These are phyloP conservation scores for Somion occarium DNA, from an alignment of 1,284 basidiomycete genomes.

Conservation along the genomic window DNA sequence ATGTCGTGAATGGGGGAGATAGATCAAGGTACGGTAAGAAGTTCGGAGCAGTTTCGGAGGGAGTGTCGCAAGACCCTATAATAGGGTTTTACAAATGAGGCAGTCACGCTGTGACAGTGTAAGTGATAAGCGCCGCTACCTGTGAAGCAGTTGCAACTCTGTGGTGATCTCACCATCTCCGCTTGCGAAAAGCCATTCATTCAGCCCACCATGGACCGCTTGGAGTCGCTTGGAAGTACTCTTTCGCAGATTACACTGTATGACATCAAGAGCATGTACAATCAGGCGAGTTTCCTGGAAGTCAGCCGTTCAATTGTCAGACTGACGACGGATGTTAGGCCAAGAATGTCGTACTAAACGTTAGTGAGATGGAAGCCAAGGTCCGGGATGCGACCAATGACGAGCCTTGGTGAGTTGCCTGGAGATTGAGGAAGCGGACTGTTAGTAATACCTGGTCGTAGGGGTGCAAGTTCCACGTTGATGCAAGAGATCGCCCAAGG, in stretches of 20 bases:
- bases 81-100: too few relatives aligned
- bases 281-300: constrained; percentile 53
- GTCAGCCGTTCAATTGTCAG: not conserved
- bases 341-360: constrained; percentile 89
- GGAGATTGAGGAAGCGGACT: not conserved
- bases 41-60: too few relatives aligned
- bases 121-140: too few relatives aligned
- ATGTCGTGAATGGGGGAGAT: too few relatives aligned
- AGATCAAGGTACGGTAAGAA: too few relatives aligned
- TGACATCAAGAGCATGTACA: constrained; percentile 92
- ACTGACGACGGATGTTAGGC: constrained; percentile 42
- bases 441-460: constrained; percentile 27
- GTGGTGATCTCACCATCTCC: too few relatives aligned
- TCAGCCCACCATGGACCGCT: constrained; percentile 29
- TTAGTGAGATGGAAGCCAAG: constrained; percentile 97
- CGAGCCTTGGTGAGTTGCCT: constrained; percentile 80
- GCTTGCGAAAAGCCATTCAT: not conserved
- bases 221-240: constrained; percentile 64
- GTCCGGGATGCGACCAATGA: constrained; percentile 97
- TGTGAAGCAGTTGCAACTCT: too few relatives aligned
- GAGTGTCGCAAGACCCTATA: too few relatives aligned
- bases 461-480: constrained; percentile 96
- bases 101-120: too few relatives aligned
- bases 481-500: constrained; percentile 99
- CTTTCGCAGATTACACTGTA: constrained; percentile 82